These are phyloP conservation scores for Tulasnella sp. DNA, from an alignment of 768 basidiomycete species.

Conservation along the genomic window DNA sequence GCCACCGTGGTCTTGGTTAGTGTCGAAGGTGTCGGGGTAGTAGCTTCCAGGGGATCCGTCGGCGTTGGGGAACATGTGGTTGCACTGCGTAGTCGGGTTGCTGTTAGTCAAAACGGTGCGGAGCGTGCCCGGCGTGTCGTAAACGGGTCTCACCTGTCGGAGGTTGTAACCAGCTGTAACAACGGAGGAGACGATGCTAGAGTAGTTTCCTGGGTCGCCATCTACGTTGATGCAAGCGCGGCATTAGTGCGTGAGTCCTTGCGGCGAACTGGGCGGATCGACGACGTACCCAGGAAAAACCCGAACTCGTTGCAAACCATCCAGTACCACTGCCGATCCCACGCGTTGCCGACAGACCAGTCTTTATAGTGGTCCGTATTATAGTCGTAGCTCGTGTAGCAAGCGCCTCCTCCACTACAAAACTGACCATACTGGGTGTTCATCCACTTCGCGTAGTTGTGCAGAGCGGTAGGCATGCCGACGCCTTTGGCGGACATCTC, in stretches of 20 bases:
- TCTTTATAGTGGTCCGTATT: background rate
- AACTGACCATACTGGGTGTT: background rate
- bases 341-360: background rate
- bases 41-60: background rate
- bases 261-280: background rate
- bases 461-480: background rate
- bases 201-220: conserved; percentile 27
- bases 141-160: background rate
- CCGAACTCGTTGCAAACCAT: conserved; percentile 28
- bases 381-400: conserved; percentile 19
- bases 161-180: conserved; percentile 14
- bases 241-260: background rate
- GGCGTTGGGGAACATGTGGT: conserved; percentile 29
- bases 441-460: background rate
- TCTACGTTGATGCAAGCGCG: background rate
- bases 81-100: background rate
- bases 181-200: conserved; percentile 24
- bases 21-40: background rate
- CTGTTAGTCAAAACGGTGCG: no score
- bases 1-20: conserved; percentile 9
- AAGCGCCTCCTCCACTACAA: background rate
- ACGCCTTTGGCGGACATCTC: background rate
- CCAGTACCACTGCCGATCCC: conserved; percentile 16
- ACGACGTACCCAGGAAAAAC: background rate
- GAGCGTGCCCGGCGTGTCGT: no score